Base-by-base conservation (phyloP, 192 early-diverging fungal species). In the Backusella circina region DNA sequence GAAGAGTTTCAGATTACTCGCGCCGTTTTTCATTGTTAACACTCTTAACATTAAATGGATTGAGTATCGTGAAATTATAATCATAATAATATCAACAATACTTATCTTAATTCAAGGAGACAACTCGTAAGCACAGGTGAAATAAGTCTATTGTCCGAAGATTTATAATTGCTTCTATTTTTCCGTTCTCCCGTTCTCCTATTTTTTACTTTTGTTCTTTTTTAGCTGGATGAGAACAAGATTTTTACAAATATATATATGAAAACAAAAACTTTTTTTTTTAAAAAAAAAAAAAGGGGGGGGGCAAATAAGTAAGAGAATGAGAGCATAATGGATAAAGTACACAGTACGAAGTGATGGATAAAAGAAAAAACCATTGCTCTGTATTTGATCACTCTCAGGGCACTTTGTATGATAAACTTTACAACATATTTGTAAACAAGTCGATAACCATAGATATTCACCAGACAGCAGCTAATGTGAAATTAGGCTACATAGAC, bases 381-480 rank as follows among this genome's bases (percentile, higher is more conserved):
- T 72, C 64, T 28, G 28, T 35, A 30, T 30, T 47, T 6, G 65
- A 61, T 64, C 73, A 74, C 21, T 54, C 65, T 65, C 64, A 74
- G 5, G 73, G n/a, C n/a, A n/a, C n/a, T n/a, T n/a, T n/a, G n/a
- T n/a, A 74, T 15, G 66, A 30, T 1, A 74, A 16, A 41, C 23
- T 15, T 33, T 3, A 23, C 38, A n/a, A 39, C n/a, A 39, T 35
- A 41, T 5, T 67, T 64, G 44, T 41, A 74, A 18, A 74, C 30
- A 32, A 31, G 1, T 31, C 26, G 3, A 44, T 61, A 74, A 12
- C 65, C 65, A 23, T 65, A 18, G 32, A n/a, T 67, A 35, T 18
- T 26, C 12, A 66, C 37, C 30, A 66, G n/a, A n/a, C n/a, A n/a
- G n/a, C n/a, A n/a, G n/a, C n/a, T n/a, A n/a, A n/a, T n/a, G n/a